Conservation (phyloP, 73 alveolate genomes). For the Paramecium sexaurelia region DNA sequence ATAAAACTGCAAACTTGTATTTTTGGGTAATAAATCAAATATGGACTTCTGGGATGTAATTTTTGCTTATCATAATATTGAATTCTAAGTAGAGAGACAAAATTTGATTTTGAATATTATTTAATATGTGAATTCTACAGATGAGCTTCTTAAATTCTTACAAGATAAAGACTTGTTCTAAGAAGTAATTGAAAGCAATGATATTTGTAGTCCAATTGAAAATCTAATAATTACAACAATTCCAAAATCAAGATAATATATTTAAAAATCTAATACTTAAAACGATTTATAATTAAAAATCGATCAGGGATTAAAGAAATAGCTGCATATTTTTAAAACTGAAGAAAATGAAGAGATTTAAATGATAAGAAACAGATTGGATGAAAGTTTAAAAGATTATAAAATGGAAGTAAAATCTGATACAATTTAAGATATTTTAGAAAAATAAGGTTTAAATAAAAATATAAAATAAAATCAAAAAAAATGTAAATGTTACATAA, state of each 20-base stretch:
- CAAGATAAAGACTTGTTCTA: background rate
- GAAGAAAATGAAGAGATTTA: background rate
- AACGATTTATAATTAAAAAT: background rate
- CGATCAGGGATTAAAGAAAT: background rate
- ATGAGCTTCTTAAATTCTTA: background rate
- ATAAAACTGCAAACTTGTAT: background rate
- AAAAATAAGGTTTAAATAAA: background rate
- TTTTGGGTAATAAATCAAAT: background rate
- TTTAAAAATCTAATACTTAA: background rate
- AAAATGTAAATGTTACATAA: background rate
- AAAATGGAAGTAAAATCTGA: constrained; percentile 6
- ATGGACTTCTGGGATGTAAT: background rate
- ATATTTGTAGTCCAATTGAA: background rate
- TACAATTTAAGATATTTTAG: background rate
- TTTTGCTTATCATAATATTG: background rate
- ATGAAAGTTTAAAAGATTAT: background rate
- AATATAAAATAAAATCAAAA: background rate
- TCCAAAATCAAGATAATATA: background rate
- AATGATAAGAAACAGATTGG: background rate
- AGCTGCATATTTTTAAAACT: background rate
- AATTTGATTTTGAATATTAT: background rate
- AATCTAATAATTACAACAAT: background rate
- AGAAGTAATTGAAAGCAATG: background rate
- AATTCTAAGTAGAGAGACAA: background rate
- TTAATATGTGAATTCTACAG: background rate